Evolutionary conservation across 805 yeast species (phyloP).

Genomic region (Candida methanosorbosa): DNA sequence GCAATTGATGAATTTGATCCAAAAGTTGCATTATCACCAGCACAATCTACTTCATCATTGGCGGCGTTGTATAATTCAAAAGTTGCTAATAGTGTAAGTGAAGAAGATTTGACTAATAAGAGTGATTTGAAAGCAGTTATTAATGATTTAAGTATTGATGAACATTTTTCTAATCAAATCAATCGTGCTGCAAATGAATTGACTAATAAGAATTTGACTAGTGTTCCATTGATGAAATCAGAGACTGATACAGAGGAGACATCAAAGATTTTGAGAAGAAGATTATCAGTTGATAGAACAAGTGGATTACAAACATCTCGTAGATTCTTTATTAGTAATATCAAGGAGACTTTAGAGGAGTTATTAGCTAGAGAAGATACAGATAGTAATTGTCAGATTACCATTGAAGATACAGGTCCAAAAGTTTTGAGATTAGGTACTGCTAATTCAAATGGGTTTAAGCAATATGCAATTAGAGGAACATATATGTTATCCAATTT

Average conservation of each 20-base stretch:
- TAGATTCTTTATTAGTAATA: slow-evolving; percentile 64
- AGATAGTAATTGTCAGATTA: slow-evolving; percentile 74
- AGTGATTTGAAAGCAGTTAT: too few species aligned
- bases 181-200: neutral
- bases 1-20: neutral
- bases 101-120: too few species aligned
- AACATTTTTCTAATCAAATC: too few species aligned
- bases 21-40: slow-evolving; percentile 6
- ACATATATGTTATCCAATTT: slow-evolving; percentile 84
- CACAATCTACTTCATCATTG: slow-evolving; percentile 13
- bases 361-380: slow-evolving; percentile 75
- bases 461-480: slow-evolving; percentile 67
- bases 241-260: neutral
- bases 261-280: slow-evolving; percentile 22
- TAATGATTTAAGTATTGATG: too few species aligned
- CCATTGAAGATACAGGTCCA: slow-evolving; percentile 80
- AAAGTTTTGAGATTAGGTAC: slow-evolving; percentile 77
- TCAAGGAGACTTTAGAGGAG: slow-evolving; percentile 62
- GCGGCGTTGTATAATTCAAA: slow-evolving; percentile 2
- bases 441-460: slow-evolving; percentile 75
- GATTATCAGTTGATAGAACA: slow-evolving; percentile 48
- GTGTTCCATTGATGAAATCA: neutral
- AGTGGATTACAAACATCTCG: slow-evolving; percentile 19
- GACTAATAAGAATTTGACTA: neutral
- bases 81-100: too few species aligned